These are phyloP conservation scores for Solioccasus polychromus DNA, from an alignment of 768 basidiomycete genomes.

Conservation along the genomic window DNA sequence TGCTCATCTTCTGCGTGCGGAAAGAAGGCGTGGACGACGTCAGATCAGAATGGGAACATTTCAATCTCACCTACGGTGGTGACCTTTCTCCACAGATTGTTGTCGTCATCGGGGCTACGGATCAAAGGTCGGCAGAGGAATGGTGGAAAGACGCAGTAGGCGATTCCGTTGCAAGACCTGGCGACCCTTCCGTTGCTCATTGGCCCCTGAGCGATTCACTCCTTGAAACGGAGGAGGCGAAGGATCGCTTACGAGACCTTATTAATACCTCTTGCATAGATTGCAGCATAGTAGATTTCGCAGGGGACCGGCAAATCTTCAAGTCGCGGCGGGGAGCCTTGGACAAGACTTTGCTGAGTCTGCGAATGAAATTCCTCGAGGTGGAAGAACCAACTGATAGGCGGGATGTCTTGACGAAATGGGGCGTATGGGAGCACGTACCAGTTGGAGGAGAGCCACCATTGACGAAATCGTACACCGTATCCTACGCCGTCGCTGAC, in stretches of 20 bases:
- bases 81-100: slow-evolving; percentile 26
- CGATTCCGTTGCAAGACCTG: background rate
- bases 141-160: slow-evolving; percentile 17
- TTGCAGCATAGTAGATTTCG: slow-evolving; percentile 14
- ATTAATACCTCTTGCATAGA: slow-evolving; percentile 24
- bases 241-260: slow-evolving; percentile 9
- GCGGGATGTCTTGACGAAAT: slow-evolving; percentile 19
- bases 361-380: slow-evolving; percentile 1
- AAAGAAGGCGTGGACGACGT: slow-evolving; percentile 6
- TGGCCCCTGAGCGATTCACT: slow-evolving; percentile 11
- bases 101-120: slow-evolving; percentile 16
- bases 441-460: slow-evolving; percentile 1
- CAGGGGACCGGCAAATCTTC: slow-evolving; percentile 13
- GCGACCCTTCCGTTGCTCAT: slow-evolving; percentile 12
- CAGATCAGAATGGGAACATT: slow-evolving; percentile 23
- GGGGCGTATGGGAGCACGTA: slow-evolving; percentile 21
- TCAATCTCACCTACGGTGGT: slow-evolving; percentile 22
- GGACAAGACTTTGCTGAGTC: slow-evolving; percentile 1
- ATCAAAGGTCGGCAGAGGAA: slow-evolving; percentile 16
- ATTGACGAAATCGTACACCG: too few relatives aligned
- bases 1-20: slow-evolving; percentile 23
- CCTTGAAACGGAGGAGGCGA: slow-evolving; percentile 4
- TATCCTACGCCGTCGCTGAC: too few relatives aligned
- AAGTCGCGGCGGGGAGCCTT: slow-evolving; percentile 1
- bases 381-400: background rate